Conservation (phyloP, 1,284 basidiomycete species). For the Moniliella sp. region DNA sequence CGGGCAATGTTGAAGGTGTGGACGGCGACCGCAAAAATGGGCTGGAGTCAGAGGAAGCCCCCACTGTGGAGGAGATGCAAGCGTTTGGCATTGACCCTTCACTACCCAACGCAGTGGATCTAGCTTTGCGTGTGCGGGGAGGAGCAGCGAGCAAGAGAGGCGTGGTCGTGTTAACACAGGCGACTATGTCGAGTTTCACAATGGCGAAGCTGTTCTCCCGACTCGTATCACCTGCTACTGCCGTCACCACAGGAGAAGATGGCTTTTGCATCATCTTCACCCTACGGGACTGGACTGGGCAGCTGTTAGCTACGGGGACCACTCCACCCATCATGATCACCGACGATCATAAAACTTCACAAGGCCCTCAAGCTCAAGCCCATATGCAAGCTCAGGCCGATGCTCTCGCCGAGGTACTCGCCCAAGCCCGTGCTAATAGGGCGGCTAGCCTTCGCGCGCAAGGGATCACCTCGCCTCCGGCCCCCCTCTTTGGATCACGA, state of each 20-base stretch:
- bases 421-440: too few species aligned
- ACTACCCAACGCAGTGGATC: conserved; percentile 13
- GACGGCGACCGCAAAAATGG: too few species aligned
- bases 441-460: too few species aligned
- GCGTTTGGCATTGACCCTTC: conserved; percentile 18
- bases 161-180: conserved; percentile 64
- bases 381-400: too few species aligned
- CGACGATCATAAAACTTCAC: conserved; percentile 80
- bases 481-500: too few species aligned
- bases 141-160: conserved; percentile 29
- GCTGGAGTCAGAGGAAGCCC: too few species aligned
- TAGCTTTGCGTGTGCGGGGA: conserved; percentile 11
- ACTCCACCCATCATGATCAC: conserved; percentile 81
- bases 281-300: conserved; percentile 58
- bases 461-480: too few species aligned
- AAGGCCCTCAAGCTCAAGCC: too few species aligned
- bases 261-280: conserved; percentile 81
- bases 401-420: too few species aligned
- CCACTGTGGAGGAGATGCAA: conserved; percentile 22
- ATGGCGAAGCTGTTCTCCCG: conserved; percentile 71
- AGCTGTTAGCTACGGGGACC: conserved; percentile 58
- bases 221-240: conserved; percentile 96
- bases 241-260: conserved; percentile 84
- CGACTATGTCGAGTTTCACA: conserved; percentile 67
- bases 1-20: too few species aligned